Evolutionary conservation across 2,329 filamentous ascomycete genomes (phyloP), one percentile per base, ranked within the genome.

Genomic region (Alternaria burnsii): DNA sequence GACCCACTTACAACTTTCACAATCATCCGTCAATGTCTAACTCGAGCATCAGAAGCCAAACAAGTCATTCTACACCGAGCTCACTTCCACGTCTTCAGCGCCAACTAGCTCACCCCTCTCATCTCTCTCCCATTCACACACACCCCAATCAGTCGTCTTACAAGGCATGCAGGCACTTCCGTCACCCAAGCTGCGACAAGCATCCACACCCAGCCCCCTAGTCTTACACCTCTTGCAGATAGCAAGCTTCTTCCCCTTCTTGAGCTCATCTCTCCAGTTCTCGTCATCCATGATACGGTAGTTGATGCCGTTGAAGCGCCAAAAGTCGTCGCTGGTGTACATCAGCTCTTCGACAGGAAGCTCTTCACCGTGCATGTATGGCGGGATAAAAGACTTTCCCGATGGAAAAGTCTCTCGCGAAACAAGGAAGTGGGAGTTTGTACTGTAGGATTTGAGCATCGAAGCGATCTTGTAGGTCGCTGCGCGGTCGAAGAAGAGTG

Each of bases 301-400:
- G 38, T 72, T 62, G n/a, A 64, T 63, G 3, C 68, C 70, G n/a
- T 66, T 67, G 53, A 78, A 70, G 4, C 58, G 64, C 67, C 70
- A 76, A 32, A 69, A 72, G 30, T 71, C 48, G 8, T 71, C 61
- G 1, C 75, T 76, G 46, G 73, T 66, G 40, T 78, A 78, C 53
- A 75, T 60, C 8, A 63, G 16, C 14, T 63, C 61, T 44, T 78
- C 74, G 2, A 66, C 55, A 0, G 76, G 76, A 3, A 62, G 41
- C 7, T 76, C 71, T 24, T 78, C 76, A 11, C 76, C 74, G 20
- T 75, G 66, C 73, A 78, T 76, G 44, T 72, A 78, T 0, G 76
- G 76, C 3, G 74, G 74, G 1, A 78, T 78, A 44, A 65, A 78
- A 0, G 63, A 41, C 0, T 48, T 61, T 0, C 65, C 68, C 4